phyloP scores from a whole-genome alignment of 163 green algal species.

The Volvox carteri region DNA sequence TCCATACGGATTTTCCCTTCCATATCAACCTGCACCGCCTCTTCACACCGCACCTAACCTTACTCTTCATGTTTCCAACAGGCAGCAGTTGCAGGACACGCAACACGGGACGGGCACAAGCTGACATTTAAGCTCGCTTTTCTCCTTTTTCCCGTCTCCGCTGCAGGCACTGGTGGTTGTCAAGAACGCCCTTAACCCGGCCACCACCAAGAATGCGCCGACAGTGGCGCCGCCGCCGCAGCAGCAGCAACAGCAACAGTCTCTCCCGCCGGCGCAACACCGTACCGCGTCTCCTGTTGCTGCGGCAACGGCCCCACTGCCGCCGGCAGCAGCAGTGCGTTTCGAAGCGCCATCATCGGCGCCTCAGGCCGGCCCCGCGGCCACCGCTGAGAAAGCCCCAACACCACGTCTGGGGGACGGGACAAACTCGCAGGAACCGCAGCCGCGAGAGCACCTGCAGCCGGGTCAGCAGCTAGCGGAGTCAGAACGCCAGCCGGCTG shows the following conservation, averaged over 20 bases:
- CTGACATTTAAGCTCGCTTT: too few species aligned
- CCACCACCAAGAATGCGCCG: too few species aligned
- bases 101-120: too few species aligned
- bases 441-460: not conserved
- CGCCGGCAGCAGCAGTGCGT: not conserved
- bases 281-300: not conserved
- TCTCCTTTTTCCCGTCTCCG: too few species aligned
- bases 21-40: too few species aligned
- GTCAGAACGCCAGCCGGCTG: not conserved
- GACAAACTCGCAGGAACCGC: too few species aligned
- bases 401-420: not conserved
- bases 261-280: not conserved
- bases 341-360: not conserved
- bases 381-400: not conserved
- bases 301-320: not conserved
- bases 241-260: not conserved
- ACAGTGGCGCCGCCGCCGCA: not conserved
- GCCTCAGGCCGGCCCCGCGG: not conserved
- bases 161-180: constrained; percentile 30
- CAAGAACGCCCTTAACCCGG: constrained; percentile 39
- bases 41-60: not conserved
- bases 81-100: too few species aligned
- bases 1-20: too few species aligned
- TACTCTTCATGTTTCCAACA: not conserved
- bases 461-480: not conserved